These are phyloP conservation scores for Cytospora leucostoma DNA, from an alignment of 2,329 filamentous ascomycete species.

Conservation along the genomic window DNA sequence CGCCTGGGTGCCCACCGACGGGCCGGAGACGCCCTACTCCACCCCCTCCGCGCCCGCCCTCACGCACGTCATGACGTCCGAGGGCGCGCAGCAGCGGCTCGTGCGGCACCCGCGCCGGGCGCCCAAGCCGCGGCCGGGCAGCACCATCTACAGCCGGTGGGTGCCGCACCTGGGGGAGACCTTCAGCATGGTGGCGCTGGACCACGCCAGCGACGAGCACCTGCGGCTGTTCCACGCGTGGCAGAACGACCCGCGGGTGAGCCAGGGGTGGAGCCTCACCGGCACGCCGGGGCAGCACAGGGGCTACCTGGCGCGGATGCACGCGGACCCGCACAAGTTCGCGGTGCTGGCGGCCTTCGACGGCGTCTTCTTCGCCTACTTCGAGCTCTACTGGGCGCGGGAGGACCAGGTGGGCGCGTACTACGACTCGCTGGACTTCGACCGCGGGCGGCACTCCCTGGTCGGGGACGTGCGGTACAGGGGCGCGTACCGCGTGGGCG, in stretches of 20 bases:
- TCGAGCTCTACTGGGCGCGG: slow-evolving; percentile 77
- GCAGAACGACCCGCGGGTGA: slow-evolving; percentile 83
- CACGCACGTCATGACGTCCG: slow-evolving; percentile 47
- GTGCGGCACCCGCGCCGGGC: slow-evolving; percentile 69
- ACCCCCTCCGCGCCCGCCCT: slow-evolving; percentile 53
- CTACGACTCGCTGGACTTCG: slow-evolving; percentile 57
- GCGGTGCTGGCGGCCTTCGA: slow-evolving; percentile 72
- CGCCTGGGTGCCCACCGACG: slow-evolving; percentile 55
- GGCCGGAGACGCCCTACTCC: slow-evolving; percentile 39
- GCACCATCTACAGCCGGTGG: slow-evolving; percentile 75
- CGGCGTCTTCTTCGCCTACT: slow-evolving; percentile 72
- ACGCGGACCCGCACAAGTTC: slow-evolving; percentile 72
- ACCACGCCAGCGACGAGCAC: slow-evolving; percentile 65
- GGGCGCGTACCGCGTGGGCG: slow-evolving; percentile 60
- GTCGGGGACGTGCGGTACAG: slow-evolving; percentile 62
- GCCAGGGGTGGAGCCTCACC: slow-evolving; percentile 77
- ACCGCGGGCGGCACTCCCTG: slow-evolving; percentile 60
- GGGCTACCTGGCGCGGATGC: slow-evolving; percentile 67
- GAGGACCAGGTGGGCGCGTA: slow-evolving; percentile 59
- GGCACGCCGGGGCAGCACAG: slow-evolving; percentile 74
- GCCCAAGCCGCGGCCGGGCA: slow-evolving; percentile 69
- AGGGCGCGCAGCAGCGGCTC: slow-evolving; percentile 33
- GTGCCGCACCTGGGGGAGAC: slow-evolving; percentile 74
- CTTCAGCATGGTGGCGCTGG: slow-evolving; percentile 75
- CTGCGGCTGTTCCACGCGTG: slow-evolving; percentile 72